A percentile compares a stretch with the other conserved stretches of the same genome.
phyloP scores from a whole-genome alignment of 495 filamentous ascomycete genomes.

The Annulohypoxylon stygium region DNA sequence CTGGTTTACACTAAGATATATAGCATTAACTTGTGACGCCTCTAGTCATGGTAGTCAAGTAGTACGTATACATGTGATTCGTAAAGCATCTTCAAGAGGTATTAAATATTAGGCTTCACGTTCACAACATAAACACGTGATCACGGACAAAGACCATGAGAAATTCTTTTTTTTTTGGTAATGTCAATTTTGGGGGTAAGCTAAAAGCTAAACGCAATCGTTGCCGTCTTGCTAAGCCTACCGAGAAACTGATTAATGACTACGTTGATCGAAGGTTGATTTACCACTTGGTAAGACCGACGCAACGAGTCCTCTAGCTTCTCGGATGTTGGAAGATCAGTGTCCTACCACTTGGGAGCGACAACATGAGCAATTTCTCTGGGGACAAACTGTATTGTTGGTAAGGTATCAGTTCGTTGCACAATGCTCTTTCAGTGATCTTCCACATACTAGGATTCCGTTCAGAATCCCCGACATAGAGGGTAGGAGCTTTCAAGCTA shows the following conservation, averaged over 20 bases:
- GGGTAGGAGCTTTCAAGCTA: conserved; percentile 68
- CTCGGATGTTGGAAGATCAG: conserved; percentile 15
- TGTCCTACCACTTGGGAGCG: conserved; percentile 47
- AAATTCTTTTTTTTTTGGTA: conserved; percentile 1
- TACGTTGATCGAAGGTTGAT: conserved; percentile 14
- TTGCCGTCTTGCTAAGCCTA: conserved; percentile 25
- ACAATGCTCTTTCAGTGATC: conserved; percentile 16
- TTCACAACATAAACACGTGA: neutral
- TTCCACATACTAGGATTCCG: conserved; percentile 15
- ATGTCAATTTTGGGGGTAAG: conserved; percentile 42
- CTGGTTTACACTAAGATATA: no score
- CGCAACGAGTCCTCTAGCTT: conserved; percentile 26
- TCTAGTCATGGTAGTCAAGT: no score
- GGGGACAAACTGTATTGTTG: conserved; percentile 18
- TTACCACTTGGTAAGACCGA: conserved; percentile 43
- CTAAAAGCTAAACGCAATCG: conserved; percentile 16
- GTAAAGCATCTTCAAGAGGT: neutral
- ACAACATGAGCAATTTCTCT: conserved; percentile 28
- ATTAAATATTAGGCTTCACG: neutral
- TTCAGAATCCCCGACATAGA: conserved; percentile 37
- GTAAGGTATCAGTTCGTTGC: conserved; percentile 22
- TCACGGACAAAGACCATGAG: neutral
- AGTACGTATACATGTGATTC: neutral
- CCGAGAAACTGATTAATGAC: conserved; percentile 31
- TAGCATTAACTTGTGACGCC: no score